Conservation (phyloP, 345 rosid species). For the Conringia planisiliqua region DNA sequence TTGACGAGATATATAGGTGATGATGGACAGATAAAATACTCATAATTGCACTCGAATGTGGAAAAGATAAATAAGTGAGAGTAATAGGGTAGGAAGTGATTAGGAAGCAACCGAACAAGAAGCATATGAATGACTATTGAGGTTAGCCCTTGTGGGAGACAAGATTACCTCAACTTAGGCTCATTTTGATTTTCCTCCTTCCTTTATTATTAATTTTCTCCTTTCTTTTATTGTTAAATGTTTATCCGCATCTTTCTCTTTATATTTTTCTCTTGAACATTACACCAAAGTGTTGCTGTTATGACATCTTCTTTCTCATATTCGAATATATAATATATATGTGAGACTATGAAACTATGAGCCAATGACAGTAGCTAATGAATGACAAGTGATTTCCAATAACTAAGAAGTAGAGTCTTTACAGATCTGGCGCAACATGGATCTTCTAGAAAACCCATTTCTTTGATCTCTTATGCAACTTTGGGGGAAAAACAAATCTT, state of each 20-base stretch:
- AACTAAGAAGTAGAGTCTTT: constrained; percentile 9
- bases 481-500: background rate
- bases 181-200: constrained; percentile 5
- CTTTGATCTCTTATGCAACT: background rate
- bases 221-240: background rate
- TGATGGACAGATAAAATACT: background rate
- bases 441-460: constrained; percentile 25
- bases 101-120: constrained; percentile 34
- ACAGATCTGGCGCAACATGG: constrained; percentile 22
- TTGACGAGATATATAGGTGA: background rate
- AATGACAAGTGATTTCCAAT: constrained; percentile 29
- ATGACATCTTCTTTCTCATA: background rate
- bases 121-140: constrained; percentile 4
- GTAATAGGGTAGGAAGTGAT: constrained; percentile 16
- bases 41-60: background rate
- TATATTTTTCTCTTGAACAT: background rate
- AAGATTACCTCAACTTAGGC: constrained; percentile 33
- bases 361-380: constrained; percentile 25
- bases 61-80: background rate
- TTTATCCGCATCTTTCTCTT: constrained; percentile 14
- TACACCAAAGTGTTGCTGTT: constrained; percentile 33
- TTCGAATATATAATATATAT: constrained; percentile 10
- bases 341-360: background rate
- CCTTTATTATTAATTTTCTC: background rate
- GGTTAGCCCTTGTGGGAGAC: constrained; percentile 40